Conservation (phyloP, 1,284 basidiomycete genomes). For the Apiotrichum akiyoshidainum region DNA sequence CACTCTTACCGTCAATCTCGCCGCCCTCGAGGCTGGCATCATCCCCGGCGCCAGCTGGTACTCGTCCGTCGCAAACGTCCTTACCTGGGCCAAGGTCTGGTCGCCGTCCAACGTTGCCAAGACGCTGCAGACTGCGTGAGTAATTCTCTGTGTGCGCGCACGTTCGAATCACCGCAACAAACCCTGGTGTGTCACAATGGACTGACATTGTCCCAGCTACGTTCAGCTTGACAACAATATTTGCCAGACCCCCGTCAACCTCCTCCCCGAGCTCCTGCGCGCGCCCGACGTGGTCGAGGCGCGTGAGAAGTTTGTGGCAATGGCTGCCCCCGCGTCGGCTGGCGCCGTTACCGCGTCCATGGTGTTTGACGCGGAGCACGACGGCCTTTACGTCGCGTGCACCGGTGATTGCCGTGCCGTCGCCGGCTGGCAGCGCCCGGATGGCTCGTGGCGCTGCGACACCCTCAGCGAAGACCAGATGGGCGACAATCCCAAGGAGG, state of each 20-base stretch:
- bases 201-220: conserved; percentile 35
- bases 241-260: conserved; percentile 52
- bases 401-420: conserved; percentile 95
- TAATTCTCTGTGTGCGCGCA: not conserved
- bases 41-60: conserved; percentile 24
- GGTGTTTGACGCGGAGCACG: conserved; percentile 74
- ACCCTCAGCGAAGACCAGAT: conserved; percentile 94
- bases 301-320: conserved; percentile 55
- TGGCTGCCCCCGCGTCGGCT: conserved; percentile 71
- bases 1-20: conserved; percentile 75
- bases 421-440: conserved; percentile 74
- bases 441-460: conserved; percentile 63
- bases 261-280: conserved; percentile 50
- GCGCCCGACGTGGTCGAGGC: conserved; percentile 26
- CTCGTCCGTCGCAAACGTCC: conserved; percentile 24
- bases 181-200: too few species aligned
- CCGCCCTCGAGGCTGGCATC: conserved; percentile 52
- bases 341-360: conserved; percentile 87
- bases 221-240: conserved; percentile 56
- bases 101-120: conserved; percentile 30
- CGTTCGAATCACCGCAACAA: too few species aligned
- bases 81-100: conserved; percentile 29
- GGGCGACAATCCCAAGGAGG: conserved; percentile 81
- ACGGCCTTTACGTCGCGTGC: conserved; percentile 81
- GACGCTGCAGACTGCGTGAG: conserved; percentile 37